Percentiles rank a stretch among this genome's conserved stretches.
phyloP scores from a whole-genome alignment of 2,329 filamentous ascomycete species.

The Trematosphaeria pertusa region DNA sequence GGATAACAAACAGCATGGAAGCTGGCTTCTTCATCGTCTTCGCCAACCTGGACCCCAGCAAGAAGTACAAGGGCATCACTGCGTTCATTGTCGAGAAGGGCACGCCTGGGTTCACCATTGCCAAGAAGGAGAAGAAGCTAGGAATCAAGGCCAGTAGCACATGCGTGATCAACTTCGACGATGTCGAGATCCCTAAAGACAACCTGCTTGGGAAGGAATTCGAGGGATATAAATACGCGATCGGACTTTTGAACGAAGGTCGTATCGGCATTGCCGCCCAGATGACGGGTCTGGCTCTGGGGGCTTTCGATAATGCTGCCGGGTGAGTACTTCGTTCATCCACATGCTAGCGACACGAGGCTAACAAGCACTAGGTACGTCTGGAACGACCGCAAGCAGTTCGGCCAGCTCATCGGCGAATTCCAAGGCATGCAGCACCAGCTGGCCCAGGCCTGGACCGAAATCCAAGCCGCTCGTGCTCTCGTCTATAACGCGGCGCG shows the following conservation, averaged over 20 bases:
- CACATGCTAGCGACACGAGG: not conserved
- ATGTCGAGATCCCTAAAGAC: slow-evolving; percentile 86
- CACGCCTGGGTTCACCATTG: slow-evolving; percentile 87
- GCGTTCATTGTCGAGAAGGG: slow-evolving; percentile 95
- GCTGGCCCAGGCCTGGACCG: slow-evolving; percentile 92
- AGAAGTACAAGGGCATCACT: slow-evolving; percentile 96
- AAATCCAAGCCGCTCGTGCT: slow-evolving; percentile 88
- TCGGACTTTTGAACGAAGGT: slow-evolving; percentile 91
- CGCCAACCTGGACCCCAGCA: slow-evolving; percentile 88
- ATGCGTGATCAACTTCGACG: slow-evolving; percentile 96
- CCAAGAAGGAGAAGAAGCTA: slow-evolving; percentile 99
- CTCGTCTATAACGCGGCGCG: slow-evolving; percentile 95
- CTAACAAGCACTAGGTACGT: slow-evolving; percentile 68
- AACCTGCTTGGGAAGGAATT: slow-evolving; percentile 89
- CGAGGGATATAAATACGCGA: slow-evolving; percentile 97
- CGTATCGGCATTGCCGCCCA: slow-evolving; percentile 97
- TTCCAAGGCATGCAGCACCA: slow-evolving; percentile 99
- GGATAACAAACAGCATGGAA: slow-evolving; percentile 98
- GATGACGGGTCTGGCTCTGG: slow-evolving; percentile 96
- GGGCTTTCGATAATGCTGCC: slow-evolving; percentile 93
- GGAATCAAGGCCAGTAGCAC: slow-evolving; percentile 96
- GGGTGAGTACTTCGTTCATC: slow-evolving; percentile 56
- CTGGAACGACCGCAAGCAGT: slow-evolving; percentile 98
- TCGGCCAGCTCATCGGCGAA: slow-evolving; percentile 89
- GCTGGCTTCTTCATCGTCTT: slow-evolving; percentile 97